Evolutionary conservation across 345 rosid genomes (phyloP).

Genomic region (Linum usitatissimum): DNA sequence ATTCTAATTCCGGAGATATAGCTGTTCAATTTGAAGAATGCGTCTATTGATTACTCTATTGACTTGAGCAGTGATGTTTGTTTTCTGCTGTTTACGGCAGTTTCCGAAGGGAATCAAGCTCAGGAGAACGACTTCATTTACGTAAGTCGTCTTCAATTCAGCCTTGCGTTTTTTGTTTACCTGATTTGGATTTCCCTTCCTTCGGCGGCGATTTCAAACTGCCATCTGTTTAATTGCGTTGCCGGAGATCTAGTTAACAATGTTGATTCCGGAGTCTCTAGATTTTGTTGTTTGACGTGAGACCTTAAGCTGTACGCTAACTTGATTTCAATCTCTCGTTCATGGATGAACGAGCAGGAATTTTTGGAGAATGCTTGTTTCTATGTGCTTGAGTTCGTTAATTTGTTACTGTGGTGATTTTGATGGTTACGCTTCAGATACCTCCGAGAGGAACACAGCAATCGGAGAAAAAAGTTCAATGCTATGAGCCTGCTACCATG

Average conservation of each 20-base stretch:
- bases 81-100: slow-evolving; percentile 26
- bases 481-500: slow-evolving; percentile 99
- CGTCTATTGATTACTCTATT: not conserved
- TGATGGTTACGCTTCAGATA: slow-evolving; percentile 33
- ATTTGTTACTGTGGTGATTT: not conserved
- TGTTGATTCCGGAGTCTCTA: not conserved
- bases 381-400: not conserved
- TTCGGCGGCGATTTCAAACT: not conserved
- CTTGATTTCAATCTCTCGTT: not conserved
- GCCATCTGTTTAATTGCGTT: not conserved
- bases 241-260: not conserved
- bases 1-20: not conserved
- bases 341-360: not conserved
- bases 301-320: not conserved
- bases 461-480: slow-evolving; percentile 74
- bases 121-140: slow-evolving; percentile 85
- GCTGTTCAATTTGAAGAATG: not conserved
- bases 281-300: no score
- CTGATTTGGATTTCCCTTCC: not conserved
- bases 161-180: not conserved
- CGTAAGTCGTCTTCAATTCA: slow-evolving; percentile 35
- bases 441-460: slow-evolving; percentile 91
- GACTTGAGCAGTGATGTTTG: not conserved
- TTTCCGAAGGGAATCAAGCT: slow-evolving; percentile 62
- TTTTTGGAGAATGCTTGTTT: not conserved